Percentiles rank a stretch among this genome's conserved stretches.
These are phyloP conservation scores for Rubia peregrina DNA, from an alignment of 305 asterid species.

Conservation along the genomic window DNA sequence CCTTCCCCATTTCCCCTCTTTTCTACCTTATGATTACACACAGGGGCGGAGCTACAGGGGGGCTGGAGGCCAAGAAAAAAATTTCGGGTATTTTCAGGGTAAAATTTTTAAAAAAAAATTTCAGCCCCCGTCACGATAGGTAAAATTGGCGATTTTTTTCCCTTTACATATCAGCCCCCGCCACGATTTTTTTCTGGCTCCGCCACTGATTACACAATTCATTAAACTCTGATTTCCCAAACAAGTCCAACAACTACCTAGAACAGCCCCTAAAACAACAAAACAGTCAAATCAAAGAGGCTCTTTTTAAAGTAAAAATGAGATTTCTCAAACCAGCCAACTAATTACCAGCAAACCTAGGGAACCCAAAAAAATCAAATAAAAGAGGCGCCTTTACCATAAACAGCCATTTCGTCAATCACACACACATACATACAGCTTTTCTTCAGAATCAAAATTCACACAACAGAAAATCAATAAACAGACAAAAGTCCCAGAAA, in stretches of 20 bases:
- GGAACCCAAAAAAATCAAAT: not conserved
- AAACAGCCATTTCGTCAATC: not conserved
- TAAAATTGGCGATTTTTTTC: no score
- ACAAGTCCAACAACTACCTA: not conserved
- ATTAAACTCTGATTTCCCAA: not conserved
- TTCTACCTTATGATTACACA: not conserved
- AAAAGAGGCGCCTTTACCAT: not conserved
- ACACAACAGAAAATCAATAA: not conserved
- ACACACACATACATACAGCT: not conserved
- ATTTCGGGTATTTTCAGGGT: no score
- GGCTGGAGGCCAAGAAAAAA: no score
- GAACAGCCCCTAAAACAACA: not conserved
- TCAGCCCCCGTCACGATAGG: no score
- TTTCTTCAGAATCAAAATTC: not conserved
- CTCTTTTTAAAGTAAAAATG: not conserved
- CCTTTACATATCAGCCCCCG: no score
- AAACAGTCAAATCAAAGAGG: not conserved
- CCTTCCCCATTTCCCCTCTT: not conserved
- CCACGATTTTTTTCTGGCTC: no score
- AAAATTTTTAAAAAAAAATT: no score
- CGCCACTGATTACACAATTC: no score
- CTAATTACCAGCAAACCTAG: not conserved
- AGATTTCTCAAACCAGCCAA: not conserved
- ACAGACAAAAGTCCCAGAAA: not conserved
- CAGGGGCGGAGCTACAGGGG: no score